Percentiles rank a stretch among this genome's conserved stretches.
Evolutionary conservation across 2,329 filamentous ascomycete species (phyloP).

Genomic region (Fusarium miscanthi): DNA sequence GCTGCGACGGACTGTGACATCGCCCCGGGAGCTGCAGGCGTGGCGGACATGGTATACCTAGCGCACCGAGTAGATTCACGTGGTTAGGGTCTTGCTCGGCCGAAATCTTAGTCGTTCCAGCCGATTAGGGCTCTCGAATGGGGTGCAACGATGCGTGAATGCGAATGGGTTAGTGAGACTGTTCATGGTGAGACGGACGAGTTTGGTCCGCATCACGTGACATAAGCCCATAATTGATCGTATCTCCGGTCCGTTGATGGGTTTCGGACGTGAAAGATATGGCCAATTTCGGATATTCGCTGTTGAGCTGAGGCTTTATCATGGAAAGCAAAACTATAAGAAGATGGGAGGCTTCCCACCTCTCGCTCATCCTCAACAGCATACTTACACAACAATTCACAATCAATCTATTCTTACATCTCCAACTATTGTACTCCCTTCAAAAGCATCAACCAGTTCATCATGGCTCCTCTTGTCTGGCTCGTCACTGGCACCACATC

Average conservation of each 20-base stretch:
- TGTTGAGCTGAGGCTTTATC: not conserved
- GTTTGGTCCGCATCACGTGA: not conserved
- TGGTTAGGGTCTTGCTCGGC: accelerated
- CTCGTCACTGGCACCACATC: not conserved
- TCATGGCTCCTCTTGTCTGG: not conserved
- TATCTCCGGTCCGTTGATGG: not conserved
- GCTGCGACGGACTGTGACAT: not conserved
- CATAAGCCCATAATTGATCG: not conserved
- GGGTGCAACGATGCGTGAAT: too few species aligned
- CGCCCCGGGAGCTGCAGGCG: not conserved
- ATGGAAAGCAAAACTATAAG: not conserved
- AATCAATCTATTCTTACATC: not conserved
- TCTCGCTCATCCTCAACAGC: not conserved
- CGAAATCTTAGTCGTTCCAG: accelerated
- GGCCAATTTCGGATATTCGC: not conserved
- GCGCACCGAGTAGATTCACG: not conserved
- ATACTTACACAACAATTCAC: not conserved
- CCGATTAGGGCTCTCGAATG: not conserved
- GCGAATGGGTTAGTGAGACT: not conserved
- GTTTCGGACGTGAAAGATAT: not conserved
- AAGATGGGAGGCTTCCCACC: not conserved
- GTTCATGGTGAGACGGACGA: not conserved
- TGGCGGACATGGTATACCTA: not conserved
- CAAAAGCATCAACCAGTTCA: not conserved
- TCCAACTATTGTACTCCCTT: not conserved